Conservation (phyloP, 371 early-diverging fungal genomes). For the Mucor indicus region DNA sequence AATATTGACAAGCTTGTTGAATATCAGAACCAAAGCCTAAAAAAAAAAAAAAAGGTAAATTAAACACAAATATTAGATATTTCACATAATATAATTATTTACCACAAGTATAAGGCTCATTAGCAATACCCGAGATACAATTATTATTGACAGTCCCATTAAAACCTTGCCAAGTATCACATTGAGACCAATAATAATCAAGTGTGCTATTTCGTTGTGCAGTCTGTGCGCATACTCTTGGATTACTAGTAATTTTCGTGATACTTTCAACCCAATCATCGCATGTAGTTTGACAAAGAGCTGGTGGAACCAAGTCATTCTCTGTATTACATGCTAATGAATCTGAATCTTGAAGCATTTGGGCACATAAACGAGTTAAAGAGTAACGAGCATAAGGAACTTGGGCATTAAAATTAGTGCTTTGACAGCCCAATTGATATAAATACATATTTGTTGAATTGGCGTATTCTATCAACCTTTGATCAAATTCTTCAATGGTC, state of each 20-base stretch:
- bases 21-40: conserved; percentile 25
- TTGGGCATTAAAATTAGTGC: conserved; percentile 21
- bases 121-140: conserved; percentile 38
- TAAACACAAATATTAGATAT: neutral
- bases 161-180: conserved; percentile 27
- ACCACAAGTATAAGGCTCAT: conserved; percentile 44
- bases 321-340: conserved; percentile 29
- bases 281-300: conserved; percentile 33
- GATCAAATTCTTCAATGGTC: conserved; percentile 33
- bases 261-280: conserved; percentile 25
- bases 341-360: conserved; percentile 24
- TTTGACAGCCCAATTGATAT: conserved; percentile 27
- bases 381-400: conserved; percentile 37
- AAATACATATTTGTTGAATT: conserved; percentile 24
- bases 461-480: conserved; percentile 13
- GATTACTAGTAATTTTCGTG: conserved; percentile 9
- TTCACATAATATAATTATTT: conserved; percentile 1
- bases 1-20: conserved; percentile 23
- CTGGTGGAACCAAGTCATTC: conserved; percentile 18
- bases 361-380: conserved; percentile 28
- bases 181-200: conserved; percentile 11
- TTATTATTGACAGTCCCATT: conserved; percentile 17
- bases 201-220: conserved; percentile 11
- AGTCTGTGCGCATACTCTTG: conserved; percentile 14
- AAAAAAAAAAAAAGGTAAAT: too few species aligned